Base-by-base conservation (phyloP, 2,329 filamentous ascomycete species). In the Reticulascus tulasneorum region DNA sequence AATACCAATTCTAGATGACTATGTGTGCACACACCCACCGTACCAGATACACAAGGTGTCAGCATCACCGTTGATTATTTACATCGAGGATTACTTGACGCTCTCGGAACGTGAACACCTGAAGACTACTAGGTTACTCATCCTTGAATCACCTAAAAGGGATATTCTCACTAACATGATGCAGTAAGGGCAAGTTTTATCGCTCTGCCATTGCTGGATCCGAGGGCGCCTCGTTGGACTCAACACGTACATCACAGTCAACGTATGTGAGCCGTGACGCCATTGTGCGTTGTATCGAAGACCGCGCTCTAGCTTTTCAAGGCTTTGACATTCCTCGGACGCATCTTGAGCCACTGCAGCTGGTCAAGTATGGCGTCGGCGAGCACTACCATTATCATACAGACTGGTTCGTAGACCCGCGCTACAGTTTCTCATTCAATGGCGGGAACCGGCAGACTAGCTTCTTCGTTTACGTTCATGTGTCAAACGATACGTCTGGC, bases 351-450 rank as follows among this genome's bases (percentile, higher is more conserved):
- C 66, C 68, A 1, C 49, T 73, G 10, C 69, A 72, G 49, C 62
- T 72, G 5, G 68, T 71, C 35, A 63, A 62, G 44, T 73, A 73
- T 46, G 62, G 52, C 21, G 42, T 48, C 9, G 63, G 63, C 11
- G 64, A 69, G 47, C 64, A 59, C 37, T 72, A 68, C 50, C 64
- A 70, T 47, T 68, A 64, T 48, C 70, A 73, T 54, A 70, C 66
- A 5, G 70, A 73, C 54, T 73, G 70, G 69, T 71, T 69, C 54
- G 62, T 62, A 5, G 60, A 63, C 34, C 48, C 56, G 3, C 45
- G 52, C 4, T 60, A 66, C 28, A 55, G 61, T n/a, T 55, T 57
- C 2, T 55, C 60, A 6, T 38, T 28, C 13, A 24, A 27, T 9
- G 67, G 68, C 9, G 67, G 67, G 7, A 71, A 72, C 47, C 55